Evolutionary conservation across 129 eudicot genomes (phyloP).

Genomic region (Artemisia annua): DNA sequence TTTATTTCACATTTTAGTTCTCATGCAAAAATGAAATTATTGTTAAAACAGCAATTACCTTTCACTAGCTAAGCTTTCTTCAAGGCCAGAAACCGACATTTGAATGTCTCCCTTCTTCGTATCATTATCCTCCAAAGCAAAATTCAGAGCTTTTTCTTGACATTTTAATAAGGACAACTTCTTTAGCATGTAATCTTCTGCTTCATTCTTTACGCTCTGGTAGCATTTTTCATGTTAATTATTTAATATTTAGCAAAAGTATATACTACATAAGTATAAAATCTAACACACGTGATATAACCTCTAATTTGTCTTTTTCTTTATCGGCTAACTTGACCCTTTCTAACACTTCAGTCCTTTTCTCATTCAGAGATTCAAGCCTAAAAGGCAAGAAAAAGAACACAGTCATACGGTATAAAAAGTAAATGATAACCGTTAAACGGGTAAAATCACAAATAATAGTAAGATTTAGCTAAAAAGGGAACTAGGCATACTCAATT

Average conservation of each 20-base stretch:
- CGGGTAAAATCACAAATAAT: too few species aligned
- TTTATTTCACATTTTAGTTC: slow-evolving; percentile 5
- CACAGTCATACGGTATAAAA: too few species aligned
- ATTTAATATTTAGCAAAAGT: neutral
- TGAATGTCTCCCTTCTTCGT: slow-evolving; percentile 50
- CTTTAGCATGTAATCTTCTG: slow-evolving; percentile 94
- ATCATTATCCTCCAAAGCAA: slow-evolving; percentile 70
- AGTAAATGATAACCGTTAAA: too few species aligned
- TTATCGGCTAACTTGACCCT: slow-evolving; percentile 97
- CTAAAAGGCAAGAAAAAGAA: slow-evolving; percentile 28
- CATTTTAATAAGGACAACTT: slow-evolving; percentile 76
- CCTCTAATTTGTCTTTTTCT: slow-evolving; percentile 95
- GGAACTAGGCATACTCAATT: too few species aligned
- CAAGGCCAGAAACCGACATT: slow-evolving; percentile 45
- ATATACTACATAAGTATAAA: neutral
- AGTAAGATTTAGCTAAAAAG: too few species aligned
- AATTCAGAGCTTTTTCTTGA: slow-evolving; percentile 80
- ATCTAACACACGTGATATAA: slow-evolving; percentile 13
- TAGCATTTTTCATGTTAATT: slow-evolving; percentile 3
- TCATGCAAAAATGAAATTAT: neutral
- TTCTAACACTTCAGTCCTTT: slow-evolving; percentile 85
- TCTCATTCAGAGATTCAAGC: slow-evolving; percentile 84
- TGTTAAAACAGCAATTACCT: slow-evolving; percentile 41
- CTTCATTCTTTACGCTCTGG: slow-evolving; percentile 91
- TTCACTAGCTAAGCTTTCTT: slow-evolving; percentile 64